Conservation (phyloP, 805 yeast genomes). For the Danielia reshetovae region DNA sequence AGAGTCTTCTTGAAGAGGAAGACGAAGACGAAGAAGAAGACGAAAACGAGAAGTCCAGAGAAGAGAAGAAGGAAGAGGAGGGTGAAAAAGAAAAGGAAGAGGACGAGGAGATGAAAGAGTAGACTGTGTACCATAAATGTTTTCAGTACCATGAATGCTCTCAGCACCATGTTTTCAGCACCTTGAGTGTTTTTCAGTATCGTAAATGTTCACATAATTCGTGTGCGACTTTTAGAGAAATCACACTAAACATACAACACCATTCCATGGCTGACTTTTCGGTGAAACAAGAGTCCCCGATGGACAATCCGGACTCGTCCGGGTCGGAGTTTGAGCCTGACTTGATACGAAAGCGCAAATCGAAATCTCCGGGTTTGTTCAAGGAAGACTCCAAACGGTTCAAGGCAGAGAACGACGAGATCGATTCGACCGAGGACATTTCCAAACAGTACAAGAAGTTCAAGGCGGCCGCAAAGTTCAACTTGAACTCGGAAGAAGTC, state of each 20-base stretch:
- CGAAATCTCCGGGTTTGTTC: slow-evolving; percentile 11
- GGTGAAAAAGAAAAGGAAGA: slow-evolving; percentile 1
- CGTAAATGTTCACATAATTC: too few species aligned
- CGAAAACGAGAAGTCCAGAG: slow-evolving; percentile 7
- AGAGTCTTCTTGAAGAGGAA: slow-evolving; percentile 41
- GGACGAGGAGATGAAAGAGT: slow-evolving; percentile 2
- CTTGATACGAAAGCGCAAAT: slow-evolving; percentile 8
- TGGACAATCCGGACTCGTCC: not conserved
- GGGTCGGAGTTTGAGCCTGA: slow-evolving; percentile 2
- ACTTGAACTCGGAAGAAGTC: slow-evolving; percentile 55
- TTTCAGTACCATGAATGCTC: too few species aligned
- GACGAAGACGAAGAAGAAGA: slow-evolving; percentile 20
- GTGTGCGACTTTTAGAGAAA: too few species aligned
- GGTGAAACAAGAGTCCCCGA: slow-evolving; percentile 2
- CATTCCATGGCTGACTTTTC: slow-evolving; percentile 1
- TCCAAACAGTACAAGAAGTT: slow-evolving; percentile 37
- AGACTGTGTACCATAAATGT: not conserved
- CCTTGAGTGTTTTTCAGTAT: too few species aligned
- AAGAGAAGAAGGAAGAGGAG: not conserved
- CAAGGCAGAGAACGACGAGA: slow-evolving; percentile 15
- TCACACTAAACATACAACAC: too few species aligned
- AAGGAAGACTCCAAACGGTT: slow-evolving; percentile 10
- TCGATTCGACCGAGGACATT: slow-evolving; percentile 28
- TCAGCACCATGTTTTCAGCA: too few species aligned
- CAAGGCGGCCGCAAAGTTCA: slow-evolving; percentile 35